These are phyloP conservation scores for Lyophyllum atratum DNA, from an alignment of 768 basidiomycete genomes.

Conservation along the genomic window DNA sequence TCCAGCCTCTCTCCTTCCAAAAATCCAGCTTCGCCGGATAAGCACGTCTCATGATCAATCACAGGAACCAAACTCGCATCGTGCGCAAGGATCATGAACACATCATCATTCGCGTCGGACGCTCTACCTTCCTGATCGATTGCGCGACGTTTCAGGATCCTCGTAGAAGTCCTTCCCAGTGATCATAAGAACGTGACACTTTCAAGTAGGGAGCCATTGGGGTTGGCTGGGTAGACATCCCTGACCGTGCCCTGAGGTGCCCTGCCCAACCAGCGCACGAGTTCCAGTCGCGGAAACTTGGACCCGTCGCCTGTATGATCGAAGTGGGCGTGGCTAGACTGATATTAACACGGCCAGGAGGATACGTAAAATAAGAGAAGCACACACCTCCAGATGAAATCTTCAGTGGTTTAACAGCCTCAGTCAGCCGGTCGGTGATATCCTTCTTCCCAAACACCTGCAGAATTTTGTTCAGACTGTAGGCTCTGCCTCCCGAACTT, in stretches of 20 bases:
- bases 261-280: constrained; percentile 1
- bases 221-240: not conserved
- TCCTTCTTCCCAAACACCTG: not conserved
- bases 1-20: constrained; percentile 1
- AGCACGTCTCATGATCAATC: not conserved
- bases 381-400: constrained; percentile 1
- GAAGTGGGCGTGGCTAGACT: constrained; percentile 1
- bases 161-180: not conserved
- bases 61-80: not conserved
- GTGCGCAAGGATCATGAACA: constrained; percentile 2
- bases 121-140: not conserved
- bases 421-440: not conserved
- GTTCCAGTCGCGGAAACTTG: not conserved
- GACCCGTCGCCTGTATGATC: constrained; percentile 4
- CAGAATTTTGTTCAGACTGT: no score
- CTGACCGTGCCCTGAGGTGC: not conserved
- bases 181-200: not conserved
- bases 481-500: no score
- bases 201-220: not conserved
- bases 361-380: not conserved
- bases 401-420: not conserved
- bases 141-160: not conserved
- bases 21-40: not conserved
- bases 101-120: constrained; percentile 5
- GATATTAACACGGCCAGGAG: not conserved